Base-by-base conservation (phyloP, 495 filamentous ascomycete species). In the Penicillium crystallinum region DNA sequence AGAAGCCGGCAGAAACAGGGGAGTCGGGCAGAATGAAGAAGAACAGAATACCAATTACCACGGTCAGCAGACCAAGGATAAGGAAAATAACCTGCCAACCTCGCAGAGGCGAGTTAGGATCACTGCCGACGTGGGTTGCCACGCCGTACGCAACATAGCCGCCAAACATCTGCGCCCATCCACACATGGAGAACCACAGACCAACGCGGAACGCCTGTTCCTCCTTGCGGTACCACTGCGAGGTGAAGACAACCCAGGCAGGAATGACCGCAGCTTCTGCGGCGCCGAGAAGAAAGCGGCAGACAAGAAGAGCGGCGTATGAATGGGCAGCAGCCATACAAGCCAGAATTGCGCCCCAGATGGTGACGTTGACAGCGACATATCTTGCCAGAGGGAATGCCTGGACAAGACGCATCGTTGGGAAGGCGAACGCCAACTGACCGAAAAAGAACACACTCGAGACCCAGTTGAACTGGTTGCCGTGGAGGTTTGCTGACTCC, bases 31-130 rank as follows among this genome's bases (percentile, higher is more conserved):
- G 68, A 23, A 79, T 58, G 49, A 72, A 80, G 25, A 83, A 68
- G 55, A 86, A 79, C 6, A 80, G 19, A 14, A 77, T 54, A 21
- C 81, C 78, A 51, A 80, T 67, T 1, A 70, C 55, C 1, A 70
- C 59, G 5, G 81, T 85, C 22, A 83, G 64, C 4, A 81, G 63
- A 9, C 83, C 82, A 14, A 76, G 77, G 27, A 82, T 74, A 11
- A 85, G 71, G 56, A 85, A 85, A 71, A 84, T 83, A 51, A 77
- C 70, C 23, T 71, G 64, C 82, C 82, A 85, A 12, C 81, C 77
- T 2, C 65, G 61, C 5, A 85, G 63, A 0, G 43, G 25, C 11
- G 43, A 25, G 29, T 15, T 46, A 9, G 43, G 43, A 33, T 46
- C 43, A 0, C 11, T 14, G 1, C 43, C 43, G 6, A 46, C 25